phyloP scores from a whole-genome alignment of 306 rosid species.

The Trifolium dubium region DNA sequence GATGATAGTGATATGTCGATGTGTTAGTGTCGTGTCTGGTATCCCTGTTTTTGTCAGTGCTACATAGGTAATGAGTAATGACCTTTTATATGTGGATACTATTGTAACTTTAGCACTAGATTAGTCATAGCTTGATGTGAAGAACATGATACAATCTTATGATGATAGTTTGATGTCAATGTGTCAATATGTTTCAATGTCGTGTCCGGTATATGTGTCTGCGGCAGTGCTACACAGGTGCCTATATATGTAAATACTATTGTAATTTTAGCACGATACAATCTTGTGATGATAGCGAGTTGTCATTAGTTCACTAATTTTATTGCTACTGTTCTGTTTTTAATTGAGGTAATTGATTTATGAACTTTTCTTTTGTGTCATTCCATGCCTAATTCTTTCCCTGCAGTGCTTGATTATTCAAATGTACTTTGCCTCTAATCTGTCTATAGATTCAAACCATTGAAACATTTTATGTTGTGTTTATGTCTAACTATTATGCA shows the following conservation, averaged over 20 bases:
- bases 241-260: no score
- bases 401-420: conserved; percentile 16
- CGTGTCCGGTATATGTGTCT: not conserved
- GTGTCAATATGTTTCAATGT: not conserved
- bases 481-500: conserved; percentile 13
- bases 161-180: not conserved
- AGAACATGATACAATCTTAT: conserved; percentile 9
- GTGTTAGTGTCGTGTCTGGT: no score
- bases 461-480: conserved; percentile 17
- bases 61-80: no score
- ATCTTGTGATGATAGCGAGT: conserved; percentile 14
- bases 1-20: no score
- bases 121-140: not conserved
- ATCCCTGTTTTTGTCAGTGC: no score
- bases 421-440: not conserved
- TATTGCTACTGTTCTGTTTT: conserved; percentile 6
- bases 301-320: conserved; percentile 15
- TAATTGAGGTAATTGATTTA: conserved; percentile 21
- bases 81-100: no score
- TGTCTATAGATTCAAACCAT: not conserved
- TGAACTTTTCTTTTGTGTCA: conserved; percentile 22
- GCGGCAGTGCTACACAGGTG: not conserved
- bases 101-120: no score
- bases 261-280: not conserved
- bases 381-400: conserved; percentile 31